Percentiles rank a stretch among this genome's conserved stretches.
phyloP scores from a whole-genome alignment of 352 stramenopile genomes.

The Phytopythium helicoides region DNA sequence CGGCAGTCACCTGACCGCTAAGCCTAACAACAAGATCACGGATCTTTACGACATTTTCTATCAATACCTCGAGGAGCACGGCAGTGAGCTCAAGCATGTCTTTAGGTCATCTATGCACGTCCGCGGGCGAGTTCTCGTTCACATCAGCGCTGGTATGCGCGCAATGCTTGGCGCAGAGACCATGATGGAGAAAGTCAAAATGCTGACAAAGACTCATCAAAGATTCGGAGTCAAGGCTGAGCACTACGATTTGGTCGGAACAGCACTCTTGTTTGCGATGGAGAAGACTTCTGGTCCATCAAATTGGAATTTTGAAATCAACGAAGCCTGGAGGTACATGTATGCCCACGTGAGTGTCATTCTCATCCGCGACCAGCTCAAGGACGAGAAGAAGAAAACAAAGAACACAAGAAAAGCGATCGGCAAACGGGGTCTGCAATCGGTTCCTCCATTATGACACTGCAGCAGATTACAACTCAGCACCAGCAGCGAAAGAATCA shows the following conservation, averaged over 20 bases:
- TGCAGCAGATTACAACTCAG: background rate
- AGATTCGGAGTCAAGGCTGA: slow-evolving; percentile 50
- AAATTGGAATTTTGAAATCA: slow-evolving; percentile 38
- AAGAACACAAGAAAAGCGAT: slow-evolving; percentile 17
- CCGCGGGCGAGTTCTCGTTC: slow-evolving; percentile 38
- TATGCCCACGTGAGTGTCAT: slow-evolving; percentile 44
- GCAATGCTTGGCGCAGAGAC: slow-evolving; percentile 32
- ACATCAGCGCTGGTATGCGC: slow-evolving; percentile 57
- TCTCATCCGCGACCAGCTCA: slow-evolving; percentile 32
- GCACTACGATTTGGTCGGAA: slow-evolving; percentile 37
- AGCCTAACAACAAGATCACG: slow-evolving; percentile 31
- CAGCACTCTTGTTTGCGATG: slow-evolving; percentile 39
- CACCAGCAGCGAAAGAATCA: slow-evolving; percentile 1
- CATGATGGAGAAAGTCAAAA: slow-evolving; percentile 32
- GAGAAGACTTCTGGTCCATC: slow-evolving; percentile 25
- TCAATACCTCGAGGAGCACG: slow-evolving; percentile 38
- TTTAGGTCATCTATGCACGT: slow-evolving; percentile 55
- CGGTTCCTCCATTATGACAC: slow-evolving; percentile 15
- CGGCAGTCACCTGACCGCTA: slow-evolving; percentile 23
- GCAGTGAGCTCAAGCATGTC: slow-evolving; percentile 44
- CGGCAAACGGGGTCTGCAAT: slow-evolving; percentile 7
- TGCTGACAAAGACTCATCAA: slow-evolving; percentile 44
- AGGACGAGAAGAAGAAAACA: slow-evolving; percentile 20
- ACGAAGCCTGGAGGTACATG: slow-evolving; percentile 37
- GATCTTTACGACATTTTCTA: slow-evolving; percentile 57